Conservation (phyloP, 1,284 basidiomycete species). For the Microbotryomycetes sp. region DNA sequence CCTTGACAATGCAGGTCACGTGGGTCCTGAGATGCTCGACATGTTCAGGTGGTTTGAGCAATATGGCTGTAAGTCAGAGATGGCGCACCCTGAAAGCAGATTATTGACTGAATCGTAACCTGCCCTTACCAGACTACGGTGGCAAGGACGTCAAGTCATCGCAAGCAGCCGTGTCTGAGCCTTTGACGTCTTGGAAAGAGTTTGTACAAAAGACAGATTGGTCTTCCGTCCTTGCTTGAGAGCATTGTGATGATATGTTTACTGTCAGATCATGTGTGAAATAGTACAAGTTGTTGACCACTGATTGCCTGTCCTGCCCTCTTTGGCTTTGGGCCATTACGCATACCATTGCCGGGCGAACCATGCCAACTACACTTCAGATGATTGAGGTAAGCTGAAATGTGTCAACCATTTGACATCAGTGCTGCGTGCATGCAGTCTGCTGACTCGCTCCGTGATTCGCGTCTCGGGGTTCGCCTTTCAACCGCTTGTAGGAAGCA, state of each 20-base stretch:
- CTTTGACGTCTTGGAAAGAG: background rate
- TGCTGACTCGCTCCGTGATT: background rate
- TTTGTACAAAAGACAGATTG: background rate
- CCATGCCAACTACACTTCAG: background rate
- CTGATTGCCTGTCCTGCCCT: background rate
- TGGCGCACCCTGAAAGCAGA: too few relatives aligned
- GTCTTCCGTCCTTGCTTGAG: background rate
- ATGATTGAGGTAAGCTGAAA: too few relatives aligned
- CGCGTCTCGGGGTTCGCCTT: background rate
- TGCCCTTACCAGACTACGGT: background rate
- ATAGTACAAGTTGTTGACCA: background rate
- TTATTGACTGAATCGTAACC: background rate
- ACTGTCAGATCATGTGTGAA: background rate
- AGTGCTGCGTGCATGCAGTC: background rate
- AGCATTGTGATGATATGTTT: background rate
- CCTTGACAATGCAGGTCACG: too few relatives aligned
- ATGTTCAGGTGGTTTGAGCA: conserved; percentile 3
- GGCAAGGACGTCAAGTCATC: conserved; percentile 2
- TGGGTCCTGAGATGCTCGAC: background rate
- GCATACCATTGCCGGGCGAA: background rate
- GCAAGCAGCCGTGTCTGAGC: background rate
- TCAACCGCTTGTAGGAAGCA: too few relatives aligned
- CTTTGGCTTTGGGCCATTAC: background rate
- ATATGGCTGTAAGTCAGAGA: conserved; percentile 4
- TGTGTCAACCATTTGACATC: background rate